Evolutionary conservation across 2,329 filamentous ascomycete species (phyloP).

Genomic region (Xylariaceae sp.): DNA sequence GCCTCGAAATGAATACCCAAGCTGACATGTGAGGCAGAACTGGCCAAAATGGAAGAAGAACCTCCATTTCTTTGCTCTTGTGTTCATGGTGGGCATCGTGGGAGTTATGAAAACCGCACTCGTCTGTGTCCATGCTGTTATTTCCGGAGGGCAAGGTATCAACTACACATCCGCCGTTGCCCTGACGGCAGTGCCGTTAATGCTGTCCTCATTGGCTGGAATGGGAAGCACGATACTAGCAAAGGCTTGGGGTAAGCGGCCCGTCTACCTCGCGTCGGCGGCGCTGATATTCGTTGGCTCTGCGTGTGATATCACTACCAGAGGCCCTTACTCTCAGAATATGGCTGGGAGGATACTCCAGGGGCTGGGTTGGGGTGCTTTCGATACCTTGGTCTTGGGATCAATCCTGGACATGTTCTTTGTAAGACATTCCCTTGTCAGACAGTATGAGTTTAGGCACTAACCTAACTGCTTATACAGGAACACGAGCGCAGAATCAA

Average conservation of each 20-base stretch:
- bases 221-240: slow-evolving; percentile 38
- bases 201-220: slow-evolving; percentile 43
- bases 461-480: slow-evolving; percentile 30
- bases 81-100: slow-evolving; percentile 42
- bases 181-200: slow-evolving; percentile 48
- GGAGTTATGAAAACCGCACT: slow-evolving; percentile 51
- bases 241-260: slow-evolving; percentile 47
- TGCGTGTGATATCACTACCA: slow-evolving; percentile 45
- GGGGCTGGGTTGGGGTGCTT: slow-evolving; percentile 54
- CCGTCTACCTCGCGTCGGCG: slow-evolving; percentile 45
- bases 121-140: slow-evolving; percentile 40
- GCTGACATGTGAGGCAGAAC: slow-evolving; percentile 37
- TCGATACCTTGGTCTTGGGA: slow-evolving; percentile 47
- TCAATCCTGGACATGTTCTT: slow-evolving; percentile 55
- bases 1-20: not conserved
- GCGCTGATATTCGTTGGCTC: slow-evolving; percentile 43
- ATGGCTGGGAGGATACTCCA: slow-evolving; percentile 50
- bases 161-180: slow-evolving; percentile 45
- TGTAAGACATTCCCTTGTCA: slow-evolving; percentile 29
- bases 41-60: slow-evolving; percentile 53
- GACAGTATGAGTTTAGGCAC: slow-evolving; percentile 21
- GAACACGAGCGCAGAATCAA: slow-evolving; percentile 47
- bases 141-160: slow-evolving; percentile 38
- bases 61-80: slow-evolving; percentile 41
- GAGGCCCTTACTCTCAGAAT: slow-evolving; percentile 38